Percentiles rank a stretch among this genome's conserved stretches.
Evolutionary conservation across 179 eudicot species (phyloP).

Genomic region (Vitellaria paradoxa): DNA sequence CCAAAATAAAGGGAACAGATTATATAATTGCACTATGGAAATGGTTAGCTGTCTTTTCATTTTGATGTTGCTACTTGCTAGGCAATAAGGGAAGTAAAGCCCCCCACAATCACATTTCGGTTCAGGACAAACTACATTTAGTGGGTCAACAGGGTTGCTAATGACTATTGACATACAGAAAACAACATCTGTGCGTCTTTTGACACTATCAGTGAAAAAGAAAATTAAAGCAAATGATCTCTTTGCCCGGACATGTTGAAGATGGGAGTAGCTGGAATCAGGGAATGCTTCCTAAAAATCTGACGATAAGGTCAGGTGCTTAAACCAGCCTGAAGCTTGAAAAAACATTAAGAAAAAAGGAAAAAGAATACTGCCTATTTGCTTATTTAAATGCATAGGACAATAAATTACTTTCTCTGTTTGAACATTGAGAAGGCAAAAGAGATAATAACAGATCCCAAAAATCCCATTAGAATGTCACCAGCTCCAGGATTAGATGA

Average conservation of each 20-base stretch:
- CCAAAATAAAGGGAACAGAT: neutral
- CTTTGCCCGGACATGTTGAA: no score
- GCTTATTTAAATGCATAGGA: neutral
- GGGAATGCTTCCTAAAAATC: neutral
- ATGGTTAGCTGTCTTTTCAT: no score
- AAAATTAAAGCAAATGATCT: no score
- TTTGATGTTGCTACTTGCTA: neutral
- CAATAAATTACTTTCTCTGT: conserved; percentile 72
- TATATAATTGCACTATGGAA: no score
- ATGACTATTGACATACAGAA: neutral
- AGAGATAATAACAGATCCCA: conserved; percentile 92
- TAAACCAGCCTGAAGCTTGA: neutral
- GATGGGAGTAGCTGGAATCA: no score
- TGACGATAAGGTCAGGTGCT: neutral
- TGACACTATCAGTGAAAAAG: no score
- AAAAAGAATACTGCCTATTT: no score
- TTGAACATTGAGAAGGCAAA: conserved; percentile 98
- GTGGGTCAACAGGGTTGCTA: neutral
- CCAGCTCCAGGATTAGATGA: conserved; percentile 96
- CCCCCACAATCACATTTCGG: neutral
- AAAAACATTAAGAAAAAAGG: neutral
- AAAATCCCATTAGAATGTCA: conserved; percentile 93
- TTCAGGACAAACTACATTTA: neutral
- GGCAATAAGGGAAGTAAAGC: neutral
- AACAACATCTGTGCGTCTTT: no score